Evolutionary conservation across 1,139 yeast species (phyloP), one percentile per base, ranked within the genome.

Genomic region (Yamadazyma epiphylla): DNA sequence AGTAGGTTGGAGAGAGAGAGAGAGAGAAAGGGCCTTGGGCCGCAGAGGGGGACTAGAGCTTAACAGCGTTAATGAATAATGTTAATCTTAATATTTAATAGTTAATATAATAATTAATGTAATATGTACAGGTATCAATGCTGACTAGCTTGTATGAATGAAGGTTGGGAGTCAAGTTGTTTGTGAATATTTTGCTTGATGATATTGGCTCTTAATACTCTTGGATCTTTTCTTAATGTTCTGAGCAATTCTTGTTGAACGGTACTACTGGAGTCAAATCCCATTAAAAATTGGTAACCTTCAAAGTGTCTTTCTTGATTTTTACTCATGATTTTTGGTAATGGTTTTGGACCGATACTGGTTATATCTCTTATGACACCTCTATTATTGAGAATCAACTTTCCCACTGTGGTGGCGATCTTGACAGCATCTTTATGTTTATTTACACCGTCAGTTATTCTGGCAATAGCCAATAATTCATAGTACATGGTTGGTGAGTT

Each of bases 271-370:
- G 88, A 73, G 53, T 91, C 97, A 53, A 91, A 91, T 15, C 85
- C 70, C 78, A 91, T 77, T 41, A 85, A 60, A 49, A 89, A 89
- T 48, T 87, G 91, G 38, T 81, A 82, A 2, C 96, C 97, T 53
- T 86, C 89, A 54, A 86, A 85, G 55, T 89, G 95, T 42, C 79
- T 73, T 54, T 88, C 95, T 53, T 89, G 94, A 51, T 87, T 88
- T 53, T 85, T 86, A 46, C 80, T 77, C 59, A 86, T 73, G 42
- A 89, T 76, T 45, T 78, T 80, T 12, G 97, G 96, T 35, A 91
- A 71, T 23, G 80, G 80, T 39, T 76, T 74, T 29, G 80, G 74
- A 2, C 96, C 96, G 58, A 88, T 62, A 42, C 89, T 82, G 32
- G 84, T 75, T 31, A 89, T 76, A 41, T 78, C 80, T 53, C 97